Base-by-base conservation (phyloP, 2,329 filamentous ascomycete species). In the Trichoderma breve region DNA sequence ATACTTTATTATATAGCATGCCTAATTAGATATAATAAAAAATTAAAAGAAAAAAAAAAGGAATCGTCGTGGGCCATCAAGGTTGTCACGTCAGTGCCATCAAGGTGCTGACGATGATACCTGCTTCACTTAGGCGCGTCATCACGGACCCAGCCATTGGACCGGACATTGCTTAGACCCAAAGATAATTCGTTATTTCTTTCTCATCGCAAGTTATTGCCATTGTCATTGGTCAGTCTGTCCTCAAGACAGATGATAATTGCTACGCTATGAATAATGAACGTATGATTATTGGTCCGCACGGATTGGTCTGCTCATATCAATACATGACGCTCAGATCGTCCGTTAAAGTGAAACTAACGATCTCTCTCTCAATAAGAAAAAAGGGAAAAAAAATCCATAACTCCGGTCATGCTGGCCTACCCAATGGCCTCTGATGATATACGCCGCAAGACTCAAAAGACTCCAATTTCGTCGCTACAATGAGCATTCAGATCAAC, bases 51-150 rank as follows among this genome's bases (percentile, higher is more conserved):
- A 21, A n/a, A 34, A n/a, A 11, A 28, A 43, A 21, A 15, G 11
- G 12, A 39, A 5, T n/a, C 34, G 24, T 47, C 24, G 24, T 28
- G 26, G 34, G 64, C 64, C 64, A 67, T 67, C 64, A 67, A 58
- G 64, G 64, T 67, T 57, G 64, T 24, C 32, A 43, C 14, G 18
- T 9, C 32, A 39, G 64, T 30, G 39, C 69, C 61, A 71, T 71
- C 69, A 71, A 58, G 69, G 69, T 71, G 60, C 47, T 55, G 30
- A 28, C 32, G 57, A 62, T 39, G 67, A 28, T 28, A 63, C 55
- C 6, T n/a, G 15, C 39, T 28, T 63, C 26, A 55, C 39, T 70
- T 63, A 61, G 21, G 24, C 28, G 28, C 43, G 24, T 63, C 43
- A 63, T 36, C 21, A 30, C 58, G 32, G 47, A 39, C 32, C 55